Evolutionary conservation across 2,329 filamentous ascomycete genomes (phyloP), one percentile per base, ranked within the genome.

Genomic region (Canariomyces notabilis): DNA sequence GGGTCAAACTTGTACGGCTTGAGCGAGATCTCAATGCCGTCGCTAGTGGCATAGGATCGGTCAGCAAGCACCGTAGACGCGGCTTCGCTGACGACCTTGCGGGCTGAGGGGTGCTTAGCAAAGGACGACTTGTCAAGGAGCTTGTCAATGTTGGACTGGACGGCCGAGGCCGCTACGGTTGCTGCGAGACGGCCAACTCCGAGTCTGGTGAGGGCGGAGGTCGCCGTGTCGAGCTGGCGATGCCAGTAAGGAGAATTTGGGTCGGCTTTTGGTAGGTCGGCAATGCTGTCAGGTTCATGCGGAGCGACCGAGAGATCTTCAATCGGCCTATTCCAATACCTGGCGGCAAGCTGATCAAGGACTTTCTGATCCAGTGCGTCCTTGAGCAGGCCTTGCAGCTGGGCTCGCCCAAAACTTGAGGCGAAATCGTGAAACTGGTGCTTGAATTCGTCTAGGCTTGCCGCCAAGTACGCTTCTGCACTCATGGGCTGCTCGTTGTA

Each of bases 1-100:
- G 98, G 95, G 52, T 96, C 89, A 57, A 91, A 97, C 64, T 98
- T 98, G 73, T 91, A 98, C 0, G 94, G 93, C 67, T 98, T 98
- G 68, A 98, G 94, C 63, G 91, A 98, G 63, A 97, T 97, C 66
- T 98, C 93, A 1, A 98, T 87, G 67, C 97, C 93, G 60, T 98
- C 94, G 53, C 87, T 93, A 1, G 94, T 98, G 67, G 91, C 93
- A 69, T 96, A 97, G 54, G 95, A 95, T 12, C 91, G 78, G 60
- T 98, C 93, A 55, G 93, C 93, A 11, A 98, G 71, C 43, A 98
- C 97, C 20, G 82, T 85, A 0, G 88, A 86, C 1, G 89, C 89
- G 1, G 93, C 90, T 57, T 96, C 89, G 38, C 82, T 86, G 55
- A 98, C 97, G n/a, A 89, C 87, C 64, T 93, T 83, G 29, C 88